Conservation (phyloP, 2,329 filamentous ascomycete genomes). For the Clarireedia hainanense region DNA sequence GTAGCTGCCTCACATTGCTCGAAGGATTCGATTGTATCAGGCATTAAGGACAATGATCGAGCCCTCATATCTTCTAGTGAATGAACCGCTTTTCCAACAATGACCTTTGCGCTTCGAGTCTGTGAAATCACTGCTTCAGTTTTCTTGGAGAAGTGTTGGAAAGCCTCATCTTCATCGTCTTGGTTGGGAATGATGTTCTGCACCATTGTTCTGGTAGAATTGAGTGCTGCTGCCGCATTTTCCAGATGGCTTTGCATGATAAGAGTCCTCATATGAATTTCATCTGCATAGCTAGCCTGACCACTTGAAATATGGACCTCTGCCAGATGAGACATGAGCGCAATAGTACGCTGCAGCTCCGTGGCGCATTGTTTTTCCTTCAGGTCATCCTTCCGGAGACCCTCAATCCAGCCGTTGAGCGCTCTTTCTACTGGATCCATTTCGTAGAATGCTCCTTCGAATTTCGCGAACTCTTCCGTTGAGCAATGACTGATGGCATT, state of each 20-base stretch:
- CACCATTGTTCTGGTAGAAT: slow-evolving; percentile 56
- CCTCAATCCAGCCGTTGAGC: slow-evolving; percentile 82
- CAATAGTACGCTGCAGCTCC: slow-evolving; percentile 76
- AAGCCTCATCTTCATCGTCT: slow-evolving; percentile 58
- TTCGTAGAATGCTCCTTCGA: slow-evolving; percentile 75
- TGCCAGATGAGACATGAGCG: slow-evolving; percentile 77
- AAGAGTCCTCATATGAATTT: slow-evolving; percentile 67
- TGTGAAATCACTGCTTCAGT: slow-evolving; percentile 65
- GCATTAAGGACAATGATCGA: slow-evolving; percentile 64
- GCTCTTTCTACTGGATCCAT: slow-evolving; percentile 86
- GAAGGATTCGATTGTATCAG: slow-evolving; percentile 61
- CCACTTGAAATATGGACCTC: slow-evolving; percentile 69
- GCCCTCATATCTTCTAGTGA: slow-evolving; percentile 70
- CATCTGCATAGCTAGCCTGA: slow-evolving; percentile 67
- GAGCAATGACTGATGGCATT: slow-evolving; percentile 73
- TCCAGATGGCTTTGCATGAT: slow-evolving; percentile 79
- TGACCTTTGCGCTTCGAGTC: slow-evolving; percentile 75
- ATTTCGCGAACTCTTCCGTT: slow-evolving; percentile 67
- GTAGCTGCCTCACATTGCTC: slow-evolving; percentile 60
- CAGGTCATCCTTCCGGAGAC: slow-evolving; percentile 73
- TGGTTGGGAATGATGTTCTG: slow-evolving; percentile 52
- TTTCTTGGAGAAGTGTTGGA: slow-evolving; percentile 60
- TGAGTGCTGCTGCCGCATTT: slow-evolving; percentile 61
- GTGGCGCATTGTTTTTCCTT: slow-evolving; percentile 76
- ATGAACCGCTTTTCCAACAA: slow-evolving; percentile 69